Evolutionary conservation across 345 rosid genomes (phyloP).

Genomic region (Pistacia integerrima): DNA sequence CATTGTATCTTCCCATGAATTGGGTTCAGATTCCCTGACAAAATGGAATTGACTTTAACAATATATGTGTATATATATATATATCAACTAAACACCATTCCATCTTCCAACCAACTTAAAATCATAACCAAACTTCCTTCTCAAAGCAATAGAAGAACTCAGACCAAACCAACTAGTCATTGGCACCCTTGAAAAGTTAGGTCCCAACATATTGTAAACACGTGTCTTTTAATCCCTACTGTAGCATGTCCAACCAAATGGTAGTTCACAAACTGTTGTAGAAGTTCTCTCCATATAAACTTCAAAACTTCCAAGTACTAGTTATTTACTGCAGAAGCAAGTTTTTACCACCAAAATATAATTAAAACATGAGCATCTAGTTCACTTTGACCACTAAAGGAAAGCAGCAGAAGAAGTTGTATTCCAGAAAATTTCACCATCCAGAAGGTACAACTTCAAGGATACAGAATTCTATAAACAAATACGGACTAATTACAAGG

Average conservation of each 20-base stretch:
- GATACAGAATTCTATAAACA: neutral
- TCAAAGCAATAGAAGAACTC: neutral
- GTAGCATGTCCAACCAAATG: neutral
- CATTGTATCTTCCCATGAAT: slow-evolving; percentile 98
- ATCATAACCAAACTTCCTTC: neutral
- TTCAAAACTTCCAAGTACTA: neutral
- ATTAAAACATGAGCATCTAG: neutral
- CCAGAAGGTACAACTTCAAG: neutral
- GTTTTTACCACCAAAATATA: neutral
- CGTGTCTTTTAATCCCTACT: neutral
- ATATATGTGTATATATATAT: neutral
- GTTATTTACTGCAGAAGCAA: slow-evolving; percentile 14
- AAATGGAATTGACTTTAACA: slow-evolving; percentile 13
- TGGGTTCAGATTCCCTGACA: slow-evolving; percentile 97
- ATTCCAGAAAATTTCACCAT: slow-evolving; percentile 4
- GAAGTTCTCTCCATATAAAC: slow-evolving; percentile 9
- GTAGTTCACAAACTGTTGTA: neutral
- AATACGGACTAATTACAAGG: neutral
- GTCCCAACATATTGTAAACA: neutral
- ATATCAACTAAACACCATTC: neutral
- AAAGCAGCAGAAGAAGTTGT: neutral
- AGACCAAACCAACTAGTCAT: slow-evolving; percentile 4
- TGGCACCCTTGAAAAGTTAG: neutral
- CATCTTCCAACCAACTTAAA: slow-evolving; percentile 14
- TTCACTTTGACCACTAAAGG: slow-evolving; percentile 2